phyloP scores from a whole-genome alignment of 2,329 filamentous ascomycete species.

The Ascochyta clinopodiicola region DNA sequence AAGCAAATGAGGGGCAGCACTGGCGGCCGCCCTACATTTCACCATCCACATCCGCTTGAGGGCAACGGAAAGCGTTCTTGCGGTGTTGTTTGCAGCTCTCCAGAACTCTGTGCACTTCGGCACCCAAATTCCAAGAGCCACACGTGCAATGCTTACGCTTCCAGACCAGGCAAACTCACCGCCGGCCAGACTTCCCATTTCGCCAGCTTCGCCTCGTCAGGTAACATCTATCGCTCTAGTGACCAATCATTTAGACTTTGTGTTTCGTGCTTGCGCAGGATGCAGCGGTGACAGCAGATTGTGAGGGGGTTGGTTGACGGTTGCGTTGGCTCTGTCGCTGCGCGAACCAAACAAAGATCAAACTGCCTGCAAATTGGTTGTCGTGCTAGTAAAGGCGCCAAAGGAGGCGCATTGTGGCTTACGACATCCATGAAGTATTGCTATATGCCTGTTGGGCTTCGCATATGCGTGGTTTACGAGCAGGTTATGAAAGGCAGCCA shows the following conservation, averaged over 20 bases:
- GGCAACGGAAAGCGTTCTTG: background rate
- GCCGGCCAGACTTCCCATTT: conserved; percentile 15
- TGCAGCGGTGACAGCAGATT: conserved; percentile 11
- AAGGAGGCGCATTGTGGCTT: conserved; percentile 1
- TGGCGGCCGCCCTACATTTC: background rate
- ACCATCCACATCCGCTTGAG: background rate
- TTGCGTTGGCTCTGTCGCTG: conserved; percentile 7
- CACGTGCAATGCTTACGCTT: conserved; percentile 21
- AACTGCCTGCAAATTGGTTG: background rate
- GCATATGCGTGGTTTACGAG: background rate
- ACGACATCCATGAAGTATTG: background rate
- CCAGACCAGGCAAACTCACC: conserved; percentile 12
- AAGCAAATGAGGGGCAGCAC: background rate
- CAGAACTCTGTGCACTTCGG: background rate
- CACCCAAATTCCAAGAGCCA: background rate
- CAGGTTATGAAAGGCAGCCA: background rate
- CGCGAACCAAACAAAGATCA: conserved; percentile 2
- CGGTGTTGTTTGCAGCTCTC: conserved; percentile 5
- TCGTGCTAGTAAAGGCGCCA: background rate
- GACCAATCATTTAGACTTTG: conserved; percentile 1
- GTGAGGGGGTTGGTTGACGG: conserved; percentile 3
- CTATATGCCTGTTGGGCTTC: background rate
- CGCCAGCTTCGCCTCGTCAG: conserved; percentile 10
- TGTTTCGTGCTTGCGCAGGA: background rate
- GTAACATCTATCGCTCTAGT: background rate